phyloP scores from a whole-genome alignment of 257 asterid genomes.

The Eucommia ulmoides region DNA sequence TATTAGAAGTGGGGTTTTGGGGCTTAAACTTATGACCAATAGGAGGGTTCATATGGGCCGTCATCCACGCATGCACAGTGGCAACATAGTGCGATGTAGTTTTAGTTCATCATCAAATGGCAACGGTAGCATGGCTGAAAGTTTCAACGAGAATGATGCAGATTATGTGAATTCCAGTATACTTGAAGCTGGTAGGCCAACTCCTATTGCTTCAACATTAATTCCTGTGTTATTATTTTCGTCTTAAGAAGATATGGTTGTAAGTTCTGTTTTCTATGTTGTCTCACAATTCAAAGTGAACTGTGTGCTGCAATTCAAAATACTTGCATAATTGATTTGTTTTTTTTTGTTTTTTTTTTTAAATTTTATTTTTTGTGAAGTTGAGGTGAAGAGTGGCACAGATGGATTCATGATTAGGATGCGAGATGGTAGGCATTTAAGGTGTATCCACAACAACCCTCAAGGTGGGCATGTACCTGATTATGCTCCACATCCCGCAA shows the following conservation, averaged over 20 bases:
- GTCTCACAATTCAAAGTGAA: too few species aligned
- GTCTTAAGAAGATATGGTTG: too few species aligned
- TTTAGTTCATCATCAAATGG: not conserved
- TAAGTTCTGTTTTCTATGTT: too few species aligned
- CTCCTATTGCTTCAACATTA: too few species aligned
- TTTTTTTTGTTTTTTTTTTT: too few species aligned
- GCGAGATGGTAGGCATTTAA: slow-evolving; percentile 84
- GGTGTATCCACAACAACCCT: slow-evolving; percentile 75
- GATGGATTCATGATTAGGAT: slow-evolving; percentile 95
- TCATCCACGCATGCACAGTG: not conserved
- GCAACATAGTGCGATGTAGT: not conserved
- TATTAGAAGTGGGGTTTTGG: not conserved
- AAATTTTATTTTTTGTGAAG: too few species aligned
- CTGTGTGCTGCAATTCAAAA: too few species aligned
- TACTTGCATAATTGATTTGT: too few species aligned
- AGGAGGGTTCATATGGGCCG: not conserved
- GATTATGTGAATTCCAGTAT: slow-evolving; percentile 1
- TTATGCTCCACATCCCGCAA: slow-evolving; percentile 94
- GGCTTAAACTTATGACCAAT: not conserved
- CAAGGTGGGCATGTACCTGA: slow-evolving; percentile 68
- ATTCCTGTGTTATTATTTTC: too few species aligned
- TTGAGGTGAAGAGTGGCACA: slow-evolving; percentile 88
- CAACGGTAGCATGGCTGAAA: not conserved
- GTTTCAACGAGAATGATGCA: slow-evolving; percentile 2
- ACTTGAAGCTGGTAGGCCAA: not conserved